Evolutionary conservation across 768 basidiomycete genomes (phyloP).

Genomic region (Galerina sulciceps): DNA sequence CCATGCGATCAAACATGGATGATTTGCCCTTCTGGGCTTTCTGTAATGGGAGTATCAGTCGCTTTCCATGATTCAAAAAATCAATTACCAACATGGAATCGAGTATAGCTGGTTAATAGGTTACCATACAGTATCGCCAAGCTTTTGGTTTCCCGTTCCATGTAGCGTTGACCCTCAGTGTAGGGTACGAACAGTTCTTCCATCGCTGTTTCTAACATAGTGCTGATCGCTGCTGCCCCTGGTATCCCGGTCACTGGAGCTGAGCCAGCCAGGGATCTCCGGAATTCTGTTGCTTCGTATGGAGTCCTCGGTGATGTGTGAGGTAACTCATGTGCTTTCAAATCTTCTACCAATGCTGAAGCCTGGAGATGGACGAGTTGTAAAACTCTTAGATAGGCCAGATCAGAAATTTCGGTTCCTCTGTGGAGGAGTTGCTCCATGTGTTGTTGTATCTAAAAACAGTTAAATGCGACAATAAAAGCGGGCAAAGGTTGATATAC

Average conservation of each 20-base stretch:
- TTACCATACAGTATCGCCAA: constrained; percentile 78
- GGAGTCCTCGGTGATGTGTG: constrained; percentile 67
- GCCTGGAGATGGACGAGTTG: constrained; percentile 86
- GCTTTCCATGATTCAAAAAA: not conserved
- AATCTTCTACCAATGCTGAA: constrained; percentile 82
- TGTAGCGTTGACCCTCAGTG: constrained; percentile 87
- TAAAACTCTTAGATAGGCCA: constrained; percentile 89
- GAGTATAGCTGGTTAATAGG: constrained; percentile 75
- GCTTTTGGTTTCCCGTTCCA: constrained; percentile 89
- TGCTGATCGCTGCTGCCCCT: constrained; percentile 64
- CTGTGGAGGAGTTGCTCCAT: constrained; percentile 86
- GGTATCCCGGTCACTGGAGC: constrained; percentile 45
- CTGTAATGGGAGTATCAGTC: constrained; percentile 40
- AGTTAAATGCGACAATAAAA: not conserved
- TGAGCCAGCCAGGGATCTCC: constrained; percentile 53
- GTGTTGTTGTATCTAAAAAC: constrained; percentile 89
- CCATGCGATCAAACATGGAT: constrained; percentile 89
- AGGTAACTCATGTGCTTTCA: constrained; percentile 89
- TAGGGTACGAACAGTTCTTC: constrained; percentile 97
- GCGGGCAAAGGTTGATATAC: constrained; percentile 46
- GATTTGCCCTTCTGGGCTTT: constrained; percentile 70
- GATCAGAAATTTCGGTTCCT: constrained; percentile 76
- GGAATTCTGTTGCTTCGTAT: constrained; percentile 64
- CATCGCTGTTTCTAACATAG: constrained; percentile 94
- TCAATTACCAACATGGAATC: constrained; percentile 79